Evolutionary conservation across 2,329 filamentous ascomycete genomes (phyloP), one percentile per base, ranked within the genome.

Genomic region (Botrytis fabae): DNA sequence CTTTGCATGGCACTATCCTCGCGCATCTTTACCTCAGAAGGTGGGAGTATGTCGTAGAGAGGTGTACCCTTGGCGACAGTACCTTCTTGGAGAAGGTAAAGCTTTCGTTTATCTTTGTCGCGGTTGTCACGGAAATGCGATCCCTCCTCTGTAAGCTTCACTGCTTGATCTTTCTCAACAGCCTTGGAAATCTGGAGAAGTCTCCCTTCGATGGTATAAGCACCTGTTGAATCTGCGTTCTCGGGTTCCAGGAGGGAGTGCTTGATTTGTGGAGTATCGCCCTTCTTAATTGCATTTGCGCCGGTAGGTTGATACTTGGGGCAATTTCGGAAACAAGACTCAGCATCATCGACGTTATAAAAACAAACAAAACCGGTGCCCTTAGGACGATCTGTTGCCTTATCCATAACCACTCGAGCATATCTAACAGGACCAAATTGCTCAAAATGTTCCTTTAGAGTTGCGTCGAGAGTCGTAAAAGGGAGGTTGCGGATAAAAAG

Each of bases 281-380:
- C 77, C 68, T 78, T 78, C 69, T 78, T 80, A 14, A 75, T 79
- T 14, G 80, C 78, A 69, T 81, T 81, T 35, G 80, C 80, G 38
- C 80, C 80, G 32, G 78, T 81, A 32, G 85, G 83, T 74, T 86
- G 83, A 44, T 85, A 82, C 40, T 87, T 89, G 0, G 96, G 96
- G 2, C 94, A 93, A 22, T 85, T 87, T 76, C 90, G 91, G 75
- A 98, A 85, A 80, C 96, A 98, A 32, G 86, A 82, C 80, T 91
- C 90, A 76, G 91, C 93, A 80, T 97, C 93, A 32, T 92, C 89
- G 54, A 86, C 84, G 68, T 92, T 91, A 83, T 91, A 91, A 83
- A 99, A 99, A 83, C 94, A 97, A 44, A 98, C 95, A 79, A 99
- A 99, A 6, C 92, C 96, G 46, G 95, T 98, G 40, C 96, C 96